These are phyloP conservation scores for Acacia confusa DNA, from an alignment of 306 rosid genomes.

Conservation along the genomic window DNA sequence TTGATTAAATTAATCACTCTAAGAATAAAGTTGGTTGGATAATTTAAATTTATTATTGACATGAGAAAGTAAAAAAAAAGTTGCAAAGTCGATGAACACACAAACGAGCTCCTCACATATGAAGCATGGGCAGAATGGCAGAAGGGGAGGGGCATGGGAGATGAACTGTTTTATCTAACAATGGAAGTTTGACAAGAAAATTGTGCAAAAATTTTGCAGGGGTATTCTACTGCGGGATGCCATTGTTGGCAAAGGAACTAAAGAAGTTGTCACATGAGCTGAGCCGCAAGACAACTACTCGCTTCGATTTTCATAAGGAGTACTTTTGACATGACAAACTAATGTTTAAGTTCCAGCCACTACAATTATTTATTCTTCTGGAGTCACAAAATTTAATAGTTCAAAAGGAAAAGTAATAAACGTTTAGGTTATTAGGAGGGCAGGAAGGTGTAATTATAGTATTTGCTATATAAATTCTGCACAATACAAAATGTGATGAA, in stretches of 20 bases:
- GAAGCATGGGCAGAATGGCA: not conserved
- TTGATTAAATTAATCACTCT: no score
- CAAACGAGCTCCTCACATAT: not conserved
- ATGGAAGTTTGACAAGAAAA: slow-evolving; percentile 21
- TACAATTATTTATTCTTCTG: slow-evolving; percentile 35
- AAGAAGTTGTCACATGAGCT: slow-evolving; percentile 66
- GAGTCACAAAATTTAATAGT: slow-evolving; percentile 38
- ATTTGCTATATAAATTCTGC: slow-evolving; percentile 24
- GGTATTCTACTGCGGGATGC: slow-evolving; percentile 98
- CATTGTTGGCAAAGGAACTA: slow-evolving; percentile 84
- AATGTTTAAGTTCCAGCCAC: slow-evolving; percentile 8
- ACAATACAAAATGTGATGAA: slow-evolving; percentile 28
- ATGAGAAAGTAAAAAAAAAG: no score
- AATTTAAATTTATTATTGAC: no score
- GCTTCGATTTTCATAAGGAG: slow-evolving; percentile 94
- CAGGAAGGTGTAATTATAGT: slow-evolving; percentile 49
- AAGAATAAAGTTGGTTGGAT: no score
- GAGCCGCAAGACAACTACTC: slow-evolving; percentile 77
- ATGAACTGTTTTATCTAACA: not conserved
- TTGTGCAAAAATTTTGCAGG: slow-evolving; percentile 57
- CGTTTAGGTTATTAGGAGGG: slow-evolving; percentile 37
- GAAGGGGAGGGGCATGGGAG: not conserved
- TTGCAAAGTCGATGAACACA: no score
- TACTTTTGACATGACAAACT: slow-evolving; percentile 53
- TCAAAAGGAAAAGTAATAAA: slow-evolving; percentile 24